These are phyloP conservation scores for Kitagawia praeruptora DNA, from an alignment of 129 eudicot genomes.

Conservation along the genomic window DNA sequence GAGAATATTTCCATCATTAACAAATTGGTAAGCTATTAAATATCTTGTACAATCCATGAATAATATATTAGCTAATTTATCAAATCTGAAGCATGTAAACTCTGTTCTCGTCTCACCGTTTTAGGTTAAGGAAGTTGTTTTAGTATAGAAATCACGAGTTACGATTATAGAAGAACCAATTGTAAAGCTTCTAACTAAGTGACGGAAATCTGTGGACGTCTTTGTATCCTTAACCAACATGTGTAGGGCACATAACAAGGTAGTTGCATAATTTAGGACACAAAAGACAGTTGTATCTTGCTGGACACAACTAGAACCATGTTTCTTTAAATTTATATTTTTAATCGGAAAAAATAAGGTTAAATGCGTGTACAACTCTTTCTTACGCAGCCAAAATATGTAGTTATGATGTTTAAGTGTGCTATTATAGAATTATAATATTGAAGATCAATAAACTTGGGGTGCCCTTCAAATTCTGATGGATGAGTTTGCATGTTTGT, in stretches of 20 bases:
- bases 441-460: too few relatives aligned
- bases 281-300: too few relatives aligned
- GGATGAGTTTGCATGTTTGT: too few relatives aligned
- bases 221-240: constrained; percentile 53
- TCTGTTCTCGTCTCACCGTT: constrained; percentile 7
- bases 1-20: constrained; percentile 50
- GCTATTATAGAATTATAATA: too few relatives aligned
- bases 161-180: constrained; percentile 33
- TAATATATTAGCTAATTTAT: constrained; percentile 6
- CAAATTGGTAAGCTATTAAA: constrained; percentile 48
- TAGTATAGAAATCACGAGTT: constrained; percentile 41
- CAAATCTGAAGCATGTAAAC: neutral
- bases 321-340: too few relatives aligned
- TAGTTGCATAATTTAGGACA: constrained; percentile 16
- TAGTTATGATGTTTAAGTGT: too few relatives aligned
- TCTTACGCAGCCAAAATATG: too few relatives aligned
- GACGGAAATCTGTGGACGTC: constrained; percentile 54
- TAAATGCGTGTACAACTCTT: too few relatives aligned
- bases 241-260: constrained; percentile 67
- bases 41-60: constrained; percentile 3
- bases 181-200: constrained; percentile 46
- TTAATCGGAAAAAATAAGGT: too few relatives aligned
- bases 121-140: constrained; percentile 59
- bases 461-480: too few relatives aligned
- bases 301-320: too few relatives aligned